A percentile compares a stretch with the other conserved stretches of the same genome.
Conservation (phyloP, 768 basidiomycete species). For the Scleroderma bovista region DNA sequence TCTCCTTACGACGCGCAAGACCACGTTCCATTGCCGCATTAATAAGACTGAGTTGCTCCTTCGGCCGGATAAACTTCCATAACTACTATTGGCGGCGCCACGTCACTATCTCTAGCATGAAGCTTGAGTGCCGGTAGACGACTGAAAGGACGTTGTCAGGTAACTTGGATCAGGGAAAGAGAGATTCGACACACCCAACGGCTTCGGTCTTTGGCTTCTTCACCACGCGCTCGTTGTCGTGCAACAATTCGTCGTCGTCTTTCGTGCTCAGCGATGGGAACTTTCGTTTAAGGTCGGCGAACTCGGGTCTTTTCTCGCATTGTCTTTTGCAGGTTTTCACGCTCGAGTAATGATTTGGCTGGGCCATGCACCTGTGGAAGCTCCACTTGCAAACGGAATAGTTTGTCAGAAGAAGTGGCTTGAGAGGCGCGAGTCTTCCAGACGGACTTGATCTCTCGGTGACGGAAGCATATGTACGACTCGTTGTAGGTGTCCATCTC, state of each 20-base stretch:
- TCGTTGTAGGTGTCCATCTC: conserved; percentile 87
- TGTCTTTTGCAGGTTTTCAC: conserved; percentile 74
- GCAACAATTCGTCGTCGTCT: conserved; percentile 65
- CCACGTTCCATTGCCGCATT: conserved; percentile 51
- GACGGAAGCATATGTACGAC: conserved; percentile 95
- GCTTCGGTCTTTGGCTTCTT: conserved; percentile 49
- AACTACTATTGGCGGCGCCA: conserved; percentile 32
- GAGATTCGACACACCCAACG: conserved; percentile 8
- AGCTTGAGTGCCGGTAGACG: conserved; percentile 51
- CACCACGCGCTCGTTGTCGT: conserved; percentile 62
- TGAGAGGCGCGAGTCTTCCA: conserved; percentile 94
- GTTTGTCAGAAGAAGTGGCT: conserved; percentile 82
- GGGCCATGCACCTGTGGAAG: conserved; percentile 68
- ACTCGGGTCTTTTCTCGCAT: conserved; percentile 63
- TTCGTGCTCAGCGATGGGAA: conserved; percentile 55
- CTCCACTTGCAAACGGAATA: conserved; percentile 75
- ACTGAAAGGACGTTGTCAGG: conserved; percentile 18
- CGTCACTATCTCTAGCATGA: conserved; percentile 41
- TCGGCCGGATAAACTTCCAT: conserved; percentile 56
- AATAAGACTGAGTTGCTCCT: conserved; percentile 58
- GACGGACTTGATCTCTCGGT: conserved; percentile 89
- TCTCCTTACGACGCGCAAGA: conserved; percentile 60
- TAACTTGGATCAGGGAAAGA: not conserved
- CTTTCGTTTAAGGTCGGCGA: conserved; percentile 78
- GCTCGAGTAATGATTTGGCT: conserved; percentile 57